phyloP scores from a whole-genome alignment of 257 asterid genomes.

The Gardenia jasminoides region DNA sequence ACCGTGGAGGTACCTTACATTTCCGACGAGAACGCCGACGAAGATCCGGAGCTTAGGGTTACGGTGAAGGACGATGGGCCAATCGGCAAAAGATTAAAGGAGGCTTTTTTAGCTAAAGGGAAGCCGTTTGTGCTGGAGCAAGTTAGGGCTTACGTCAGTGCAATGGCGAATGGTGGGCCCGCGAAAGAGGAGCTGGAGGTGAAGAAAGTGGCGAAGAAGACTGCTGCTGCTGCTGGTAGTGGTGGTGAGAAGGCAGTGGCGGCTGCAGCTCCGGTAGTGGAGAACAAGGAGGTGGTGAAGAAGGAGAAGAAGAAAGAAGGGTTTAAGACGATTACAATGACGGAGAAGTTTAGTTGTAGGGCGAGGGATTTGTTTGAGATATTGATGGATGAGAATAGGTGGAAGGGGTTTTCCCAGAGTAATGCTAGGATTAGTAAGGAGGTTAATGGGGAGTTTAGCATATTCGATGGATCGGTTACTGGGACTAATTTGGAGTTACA shows the following conservation, averaged over 20 bases:
- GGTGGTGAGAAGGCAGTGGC: neutral
- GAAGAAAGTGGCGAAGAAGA: constrained; percentile 45
- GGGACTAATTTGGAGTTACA: constrained; percentile 71
- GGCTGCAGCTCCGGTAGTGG: constrained; percentile 7
- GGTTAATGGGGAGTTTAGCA: constrained; percentile 80
- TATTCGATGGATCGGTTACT: constrained; percentile 84
- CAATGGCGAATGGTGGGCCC: constrained; percentile 87
- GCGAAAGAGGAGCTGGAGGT: constrained; percentile 85
- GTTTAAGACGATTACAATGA: constrained; percentile 85
- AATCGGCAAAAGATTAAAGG: constrained; percentile 65
- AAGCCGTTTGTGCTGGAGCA: constrained; percentile 77
- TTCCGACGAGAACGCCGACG: constrained; percentile 91
- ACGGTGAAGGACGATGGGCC: constrained; percentile 76
- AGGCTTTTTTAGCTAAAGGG: constrained; percentile 67
- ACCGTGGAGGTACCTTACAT: constrained; percentile 78
- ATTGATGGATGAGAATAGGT: constrained; percentile 93
- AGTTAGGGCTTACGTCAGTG: constrained; percentile 53
- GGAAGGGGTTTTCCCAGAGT: constrained; percentile 95
- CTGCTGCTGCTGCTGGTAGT: neutral
- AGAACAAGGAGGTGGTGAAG: constrained; percentile 41
- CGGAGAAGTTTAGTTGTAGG: constrained; percentile 77
- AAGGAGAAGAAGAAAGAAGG: constrained; percentile 74
- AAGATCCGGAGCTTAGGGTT: constrained; percentile 75
- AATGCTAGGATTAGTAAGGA: constrained; percentile 86
- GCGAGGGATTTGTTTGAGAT: constrained; percentile 84